phyloP scores from a whole-genome alignment of 495 filamentous ascomycete species.

The Penicillium odoratum region DNA sequence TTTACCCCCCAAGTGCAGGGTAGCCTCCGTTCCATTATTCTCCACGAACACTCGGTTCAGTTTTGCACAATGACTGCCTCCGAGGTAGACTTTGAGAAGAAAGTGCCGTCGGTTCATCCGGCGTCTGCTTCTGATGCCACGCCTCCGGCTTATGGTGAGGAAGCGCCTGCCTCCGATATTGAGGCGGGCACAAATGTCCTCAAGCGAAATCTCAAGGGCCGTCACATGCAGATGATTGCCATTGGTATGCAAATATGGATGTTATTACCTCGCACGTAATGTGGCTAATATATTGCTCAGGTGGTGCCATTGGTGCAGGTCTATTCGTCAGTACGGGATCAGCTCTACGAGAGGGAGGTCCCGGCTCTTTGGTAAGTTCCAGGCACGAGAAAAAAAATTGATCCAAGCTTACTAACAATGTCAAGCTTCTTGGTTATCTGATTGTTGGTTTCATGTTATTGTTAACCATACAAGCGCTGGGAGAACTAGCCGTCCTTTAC shows the following conservation, averaged over 20 bases:
- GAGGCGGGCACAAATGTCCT: slow-evolving; percentile 46
- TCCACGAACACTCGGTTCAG: neutral
- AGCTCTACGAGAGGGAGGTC: slow-evolving; percentile 44
- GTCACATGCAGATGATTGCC: slow-evolving; percentile 77
- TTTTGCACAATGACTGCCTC: slow-evolving; percentile 21
- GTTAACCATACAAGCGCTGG: slow-evolving; percentile 62
- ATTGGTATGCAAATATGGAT: slow-evolving; percentile 47
- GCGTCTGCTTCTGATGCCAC: slow-evolving; percentile 2
- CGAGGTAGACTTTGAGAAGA: slow-evolving; percentile 24
- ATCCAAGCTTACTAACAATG: neutral
- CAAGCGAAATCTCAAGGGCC: slow-evolving; percentile 46
- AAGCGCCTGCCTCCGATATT: slow-evolving; percentile 31
- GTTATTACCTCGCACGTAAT: neutral
- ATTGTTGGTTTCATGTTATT: slow-evolving; percentile 57
- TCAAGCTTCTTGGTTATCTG: slow-evolving; percentile 46
- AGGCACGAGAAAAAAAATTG: neutral
- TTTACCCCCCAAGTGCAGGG: neutral
- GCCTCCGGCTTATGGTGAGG: slow-evolving; percentile 12
- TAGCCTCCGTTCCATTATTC: neutral
- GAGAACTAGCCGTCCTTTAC: slow-evolving; percentile 69
- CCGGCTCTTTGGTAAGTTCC: slow-evolving; percentile 33
- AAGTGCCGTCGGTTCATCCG: slow-evolving; percentile 9
- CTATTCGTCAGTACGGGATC: slow-evolving; percentile 52
- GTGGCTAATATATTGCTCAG: slow-evolving; percentile 17
- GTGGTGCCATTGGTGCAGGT: slow-evolving; percentile 55